These are phyloP conservation scores for Cubamyces sp. DNA, from an alignment of 768 basidiomycete genomes.

Conservation along the genomic window DNA sequence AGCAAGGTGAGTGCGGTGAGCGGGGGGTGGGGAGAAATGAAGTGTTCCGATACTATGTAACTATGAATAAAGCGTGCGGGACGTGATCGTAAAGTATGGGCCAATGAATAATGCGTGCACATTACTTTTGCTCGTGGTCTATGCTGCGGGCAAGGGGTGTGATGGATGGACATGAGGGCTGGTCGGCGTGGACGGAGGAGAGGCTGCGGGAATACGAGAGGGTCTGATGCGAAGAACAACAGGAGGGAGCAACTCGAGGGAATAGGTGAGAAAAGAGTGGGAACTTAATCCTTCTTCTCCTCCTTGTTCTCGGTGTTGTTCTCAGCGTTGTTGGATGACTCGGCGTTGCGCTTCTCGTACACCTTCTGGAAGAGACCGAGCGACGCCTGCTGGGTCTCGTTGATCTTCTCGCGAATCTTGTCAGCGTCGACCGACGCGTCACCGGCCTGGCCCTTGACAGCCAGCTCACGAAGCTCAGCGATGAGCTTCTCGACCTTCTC, in stretches of 20 bases:
- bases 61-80: slow-evolving; percentile 20
- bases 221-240: background rate
- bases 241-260: background rate
- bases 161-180: background rate
- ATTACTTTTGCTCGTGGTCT: slow-evolving; percentile 28
- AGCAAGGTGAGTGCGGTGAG: slow-evolving; percentile 12
- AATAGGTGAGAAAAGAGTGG: slow-evolving; percentile 17
- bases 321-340: slow-evolving; percentile 44
- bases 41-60: slow-evolving; percentile 10
- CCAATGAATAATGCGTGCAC: slow-evolving; percentile 17
- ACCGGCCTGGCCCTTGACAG: slow-evolving; percentile 86
- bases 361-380: slow-evolving; percentile 98
- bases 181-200: background rate
- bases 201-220: background rate
- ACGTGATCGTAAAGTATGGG: slow-evolving; percentile 23
- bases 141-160: slow-evolving; percentile 16
- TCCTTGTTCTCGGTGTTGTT: slow-evolving; percentile 47
- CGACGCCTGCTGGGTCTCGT: slow-evolving; percentile 92
- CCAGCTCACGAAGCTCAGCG: slow-evolving; percentile 84
- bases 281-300: slow-evolving; percentile 84
- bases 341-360: slow-evolving; percentile 87
- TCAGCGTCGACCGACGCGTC: slow-evolving; percentile 85
- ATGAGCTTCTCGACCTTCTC: slow-evolving; percentile 92
- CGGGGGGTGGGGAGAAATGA: slow-evolving; percentile 13
- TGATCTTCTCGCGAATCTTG: slow-evolving; percentile 88